A percentile compares a stretch with the other conserved stretches of the same genome.
Evolutionary conservation across 305 asterid genomes (phyloP).

Genomic region (Solanum hybrid): DNA sequence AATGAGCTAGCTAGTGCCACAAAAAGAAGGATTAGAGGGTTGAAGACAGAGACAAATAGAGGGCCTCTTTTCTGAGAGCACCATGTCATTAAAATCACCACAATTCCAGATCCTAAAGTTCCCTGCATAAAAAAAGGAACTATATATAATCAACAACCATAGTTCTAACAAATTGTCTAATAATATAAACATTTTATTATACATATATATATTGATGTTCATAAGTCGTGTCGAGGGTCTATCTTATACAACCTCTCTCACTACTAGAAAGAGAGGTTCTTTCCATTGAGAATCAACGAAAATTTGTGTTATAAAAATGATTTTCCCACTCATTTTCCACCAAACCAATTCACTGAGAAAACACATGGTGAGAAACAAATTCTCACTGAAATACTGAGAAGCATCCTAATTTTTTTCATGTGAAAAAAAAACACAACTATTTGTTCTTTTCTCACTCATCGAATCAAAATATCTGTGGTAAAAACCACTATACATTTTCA

Average conservation of each 20-base stretch:
- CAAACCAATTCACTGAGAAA: background rate
- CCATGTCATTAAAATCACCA: conserved; percentile 13
- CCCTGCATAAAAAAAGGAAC: conserved; percentile 13
- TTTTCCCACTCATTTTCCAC: background rate
- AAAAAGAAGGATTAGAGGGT: conserved; percentile 14
- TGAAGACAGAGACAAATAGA: conserved; percentile 18
- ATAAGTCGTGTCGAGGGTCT: background rate
- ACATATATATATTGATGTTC: background rate
- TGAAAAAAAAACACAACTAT: background rate
- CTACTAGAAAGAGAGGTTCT: background rate
- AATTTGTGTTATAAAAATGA: background rate
- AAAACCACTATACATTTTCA: background rate
- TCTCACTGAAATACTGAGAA: background rate
- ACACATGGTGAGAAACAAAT: background rate
- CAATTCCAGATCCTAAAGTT: conserved; percentile 20
- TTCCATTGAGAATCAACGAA: background rate
- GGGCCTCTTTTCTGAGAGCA: conserved; percentile 23
- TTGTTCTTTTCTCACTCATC: background rate
- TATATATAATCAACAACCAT: background rate
- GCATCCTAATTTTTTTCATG: background rate
- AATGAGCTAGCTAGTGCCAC: conserved; percentile 23
- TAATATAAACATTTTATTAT: background rate
- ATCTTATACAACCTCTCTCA: background rate
- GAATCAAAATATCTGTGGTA: background rate
- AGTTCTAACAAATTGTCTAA: background rate